Evolutionary conservation across 2,329 filamentous ascomycete genomes (phyloP).

Genomic region (Nemania bipapillata): DNA sequence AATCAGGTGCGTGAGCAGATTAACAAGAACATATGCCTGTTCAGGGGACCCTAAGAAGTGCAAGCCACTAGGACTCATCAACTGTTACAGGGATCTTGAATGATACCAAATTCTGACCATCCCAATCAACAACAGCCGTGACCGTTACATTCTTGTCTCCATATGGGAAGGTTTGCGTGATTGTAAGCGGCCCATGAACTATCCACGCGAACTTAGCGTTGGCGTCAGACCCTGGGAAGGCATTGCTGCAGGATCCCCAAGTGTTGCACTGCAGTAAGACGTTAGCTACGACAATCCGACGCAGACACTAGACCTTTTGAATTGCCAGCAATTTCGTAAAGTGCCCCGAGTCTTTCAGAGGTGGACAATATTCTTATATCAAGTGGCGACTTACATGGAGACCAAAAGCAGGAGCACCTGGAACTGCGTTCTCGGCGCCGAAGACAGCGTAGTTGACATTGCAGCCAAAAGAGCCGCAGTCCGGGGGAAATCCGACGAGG

Average conservation of each 20-base stretch:
- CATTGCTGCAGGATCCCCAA: not conserved
- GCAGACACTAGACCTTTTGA: not conserved
- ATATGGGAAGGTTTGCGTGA: slow-evolving; percentile 10
- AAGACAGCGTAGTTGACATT: slow-evolving; percentile 6
- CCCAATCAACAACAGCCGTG: not conserved
- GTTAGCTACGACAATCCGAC: not conserved
- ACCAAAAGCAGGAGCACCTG: slow-evolving; percentile 15
- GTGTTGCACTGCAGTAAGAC: slow-evolving; percentile 12
- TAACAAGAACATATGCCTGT: too few species aligned
- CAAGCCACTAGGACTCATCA: not conserved
- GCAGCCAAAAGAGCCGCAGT: not conserved
- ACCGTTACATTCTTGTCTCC: not conserved
- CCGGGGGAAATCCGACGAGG: not conserved
- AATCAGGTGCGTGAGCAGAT: too few species aligned
- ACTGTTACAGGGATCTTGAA: not conserved
- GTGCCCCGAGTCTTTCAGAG: not conserved
- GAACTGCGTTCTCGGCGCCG: slow-evolving; percentile 6
- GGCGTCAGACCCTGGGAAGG: slow-evolving; percentile 4
- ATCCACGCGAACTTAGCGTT: not conserved
- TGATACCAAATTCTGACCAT: not conserved
- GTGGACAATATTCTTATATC: not conserved
- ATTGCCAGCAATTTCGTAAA: not conserved
- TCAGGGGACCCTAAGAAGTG: slow-evolving; percentile 12
- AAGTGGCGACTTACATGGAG: slow-evolving; percentile 14
- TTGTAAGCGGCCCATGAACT: slow-evolving; percentile 9